Percentiles rank a stretch among this genome's conserved stretches.
Conservation (phyloP, 1,284 basidiomycete species). For the Papiliotrema laurentii region DNA sequence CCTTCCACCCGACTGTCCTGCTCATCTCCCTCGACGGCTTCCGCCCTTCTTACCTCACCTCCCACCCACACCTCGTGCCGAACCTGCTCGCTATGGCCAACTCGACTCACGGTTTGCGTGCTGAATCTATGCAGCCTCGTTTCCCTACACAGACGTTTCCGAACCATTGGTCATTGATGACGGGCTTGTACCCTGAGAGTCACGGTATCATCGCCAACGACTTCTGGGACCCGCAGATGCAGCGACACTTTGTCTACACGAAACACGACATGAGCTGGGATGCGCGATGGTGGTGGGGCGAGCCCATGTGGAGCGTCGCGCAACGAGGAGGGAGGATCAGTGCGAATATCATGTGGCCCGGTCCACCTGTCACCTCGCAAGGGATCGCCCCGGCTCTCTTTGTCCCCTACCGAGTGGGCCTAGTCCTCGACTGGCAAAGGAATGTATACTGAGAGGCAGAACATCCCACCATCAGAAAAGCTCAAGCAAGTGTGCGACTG, state of each 20-base stretch:
- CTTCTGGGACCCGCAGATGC: constrained; percentile 67
- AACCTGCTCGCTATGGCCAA: constrained; percentile 18
- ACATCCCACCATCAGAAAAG: constrained; percentile 50
- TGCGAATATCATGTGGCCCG: constrained; percentile 89
- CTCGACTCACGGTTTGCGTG: constrained; percentile 62
- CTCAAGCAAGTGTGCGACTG: constrained; percentile 67
- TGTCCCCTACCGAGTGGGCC: constrained; percentile 64
- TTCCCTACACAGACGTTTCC: constrained; percentile 90
- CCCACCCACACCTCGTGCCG: constrained; percentile 15
- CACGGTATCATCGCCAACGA: constrained; percentile 90
- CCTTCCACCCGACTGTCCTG: constrained; percentile 26
- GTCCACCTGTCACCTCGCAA: constrained; percentile 63
- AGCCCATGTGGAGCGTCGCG: constrained; percentile 88
- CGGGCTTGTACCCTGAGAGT: constrained; percentile 77
- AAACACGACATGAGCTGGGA: constrained; percentile 60
- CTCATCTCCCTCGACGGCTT: constrained; percentile 35
- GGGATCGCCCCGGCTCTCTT: constrained; percentile 69
- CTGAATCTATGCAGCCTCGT: constrained; percentile 75
- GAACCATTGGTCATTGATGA: constrained; percentile 86
- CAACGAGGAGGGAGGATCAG: constrained; percentile 66
- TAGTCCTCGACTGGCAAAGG: not conserved
- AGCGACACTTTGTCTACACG: constrained; percentile 51
- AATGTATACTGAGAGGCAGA: constrained; percentile 3
- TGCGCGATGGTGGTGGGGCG: constrained; percentile 76
- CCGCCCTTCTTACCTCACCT: constrained; percentile 24